Evolutionary conservation across 768 basidiomycete species (phyloP).

Genomic region (Russula compacta): DNA sequence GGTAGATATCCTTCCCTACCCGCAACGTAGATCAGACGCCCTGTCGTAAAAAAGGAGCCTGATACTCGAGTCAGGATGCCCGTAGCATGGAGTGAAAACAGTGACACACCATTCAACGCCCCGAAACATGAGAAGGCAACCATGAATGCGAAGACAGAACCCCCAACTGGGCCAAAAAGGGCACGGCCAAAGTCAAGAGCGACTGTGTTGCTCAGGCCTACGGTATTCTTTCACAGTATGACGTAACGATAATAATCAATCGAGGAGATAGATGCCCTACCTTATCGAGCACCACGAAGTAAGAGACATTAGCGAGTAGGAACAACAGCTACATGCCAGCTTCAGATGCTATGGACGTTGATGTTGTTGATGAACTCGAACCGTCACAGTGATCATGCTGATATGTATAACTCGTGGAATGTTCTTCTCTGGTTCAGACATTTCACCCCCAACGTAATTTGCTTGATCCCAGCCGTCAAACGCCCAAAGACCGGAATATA

Average conservation of each 20-base stretch:
- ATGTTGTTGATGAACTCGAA: slow-evolving; percentile 29
- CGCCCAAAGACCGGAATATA: slow-evolving; percentile 94
- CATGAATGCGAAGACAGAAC: slow-evolving; percentile 76
- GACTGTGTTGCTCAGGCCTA: slow-evolving; percentile 76
- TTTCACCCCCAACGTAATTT: slow-evolving; percentile 87
- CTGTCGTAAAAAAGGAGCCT: slow-evolving; percentile 67
- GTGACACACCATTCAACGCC: slow-evolving; percentile 70
- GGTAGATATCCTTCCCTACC: slow-evolving; percentile 86
- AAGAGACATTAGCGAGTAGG: slow-evolving; percentile 75
- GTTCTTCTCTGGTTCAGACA: slow-evolving; percentile 72
- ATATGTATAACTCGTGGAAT: slow-evolving; percentile 82
- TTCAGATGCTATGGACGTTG: slow-evolving; percentile 10
- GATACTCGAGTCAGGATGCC: slow-evolving; percentile 12
- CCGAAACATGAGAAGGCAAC: slow-evolving; percentile 95
- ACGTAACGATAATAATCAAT: neutral
- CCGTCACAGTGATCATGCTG: slow-evolving; percentile 81
- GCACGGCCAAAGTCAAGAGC: slow-evolving; percentile 88
- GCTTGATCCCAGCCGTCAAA: slow-evolving; percentile 96
- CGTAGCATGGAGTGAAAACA: neutral
- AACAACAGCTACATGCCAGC: slow-evolving; percentile 50
- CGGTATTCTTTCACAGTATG: slow-evolving; percentile 36
- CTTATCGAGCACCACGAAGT: slow-evolving; percentile 89
- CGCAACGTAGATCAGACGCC: slow-evolving; percentile 84
- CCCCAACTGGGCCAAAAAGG: slow-evolving; percentile 81
- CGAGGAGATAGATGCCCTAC: slow-evolving; percentile 27